A percentile compares a stretch with the other conserved stretches of the same genome.
These are phyloP conservation scores for Cupressus sempervirens DNA, from an alignment of 75 land plant species.

Conservation along the genomic window DNA sequence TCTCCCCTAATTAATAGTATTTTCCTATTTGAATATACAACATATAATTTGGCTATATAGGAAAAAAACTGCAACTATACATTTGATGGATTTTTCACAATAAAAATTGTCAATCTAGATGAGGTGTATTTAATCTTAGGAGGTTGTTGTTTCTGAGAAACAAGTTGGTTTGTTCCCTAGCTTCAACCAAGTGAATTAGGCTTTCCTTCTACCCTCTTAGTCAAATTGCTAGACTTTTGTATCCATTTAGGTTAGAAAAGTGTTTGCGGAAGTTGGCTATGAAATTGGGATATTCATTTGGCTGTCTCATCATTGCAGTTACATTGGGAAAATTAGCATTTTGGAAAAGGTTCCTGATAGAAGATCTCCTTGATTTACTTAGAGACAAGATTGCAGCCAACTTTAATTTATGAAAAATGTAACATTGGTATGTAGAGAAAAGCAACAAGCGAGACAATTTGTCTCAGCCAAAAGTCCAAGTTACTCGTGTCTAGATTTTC, in stretches of 20 bases:
- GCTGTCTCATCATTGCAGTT: not conserved
- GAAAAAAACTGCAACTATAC: too few species aligned
- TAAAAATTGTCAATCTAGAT: not conserved
- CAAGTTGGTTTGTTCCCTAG: not conserved
- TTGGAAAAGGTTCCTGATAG: not conserved
- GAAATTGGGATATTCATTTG: not conserved
- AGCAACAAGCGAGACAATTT: not conserved
- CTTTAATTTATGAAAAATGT: too few species aligned
- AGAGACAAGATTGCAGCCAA: not conserved
- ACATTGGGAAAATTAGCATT: not conserved
- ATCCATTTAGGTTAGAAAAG: not conserved
- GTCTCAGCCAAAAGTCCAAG: not conserved
- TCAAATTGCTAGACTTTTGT: too few species aligned
- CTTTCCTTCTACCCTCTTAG: not conserved
- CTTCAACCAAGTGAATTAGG: not conserved
- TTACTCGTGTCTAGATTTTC: not conserved
- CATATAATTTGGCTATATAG: not conserved
- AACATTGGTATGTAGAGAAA: not conserved
- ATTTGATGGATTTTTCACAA: not conserved
- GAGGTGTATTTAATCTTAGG: not conserved
- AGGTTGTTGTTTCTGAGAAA: not conserved
- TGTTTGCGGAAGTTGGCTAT: not conserved
- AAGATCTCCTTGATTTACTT: not conserved
- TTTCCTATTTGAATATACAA: too few species aligned
- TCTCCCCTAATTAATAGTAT: not conserved